phyloP scores from a whole-genome alignment of 2,329 filamentous ascomycete genomes.

The Pleurostoma richardsiae region DNA sequence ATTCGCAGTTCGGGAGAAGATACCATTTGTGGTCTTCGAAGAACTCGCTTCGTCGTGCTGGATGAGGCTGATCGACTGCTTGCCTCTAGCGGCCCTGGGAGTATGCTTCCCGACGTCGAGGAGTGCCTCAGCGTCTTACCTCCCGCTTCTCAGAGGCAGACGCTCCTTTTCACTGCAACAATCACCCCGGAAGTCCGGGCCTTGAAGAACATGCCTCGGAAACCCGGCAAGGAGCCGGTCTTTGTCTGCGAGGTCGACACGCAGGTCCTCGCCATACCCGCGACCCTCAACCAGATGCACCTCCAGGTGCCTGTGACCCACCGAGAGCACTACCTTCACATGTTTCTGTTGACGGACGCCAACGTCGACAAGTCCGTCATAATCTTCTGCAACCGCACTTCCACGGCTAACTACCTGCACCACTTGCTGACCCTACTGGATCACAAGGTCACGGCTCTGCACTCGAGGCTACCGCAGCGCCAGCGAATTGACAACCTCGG shows the following conservation, averaged over 20 bases:
- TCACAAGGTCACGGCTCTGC: constrained; percentile 86
- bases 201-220: constrained; percentile 70
- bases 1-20: constrained; percentile 88
- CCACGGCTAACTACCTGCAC: constrained; percentile 83
- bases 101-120: constrained; percentile 92
- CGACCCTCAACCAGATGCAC: constrained; percentile 78
- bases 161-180: constrained; percentile 91
- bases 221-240: constrained; percentile 66
- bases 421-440: constrained; percentile 80
- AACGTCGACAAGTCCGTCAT: constrained; percentile 78
- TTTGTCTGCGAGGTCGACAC: constrained; percentile 89
- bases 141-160: constrained; percentile 75
- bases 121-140: constrained; percentile 81
- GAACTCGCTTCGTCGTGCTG: constrained; percentile 81
- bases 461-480: constrained; percentile 79
- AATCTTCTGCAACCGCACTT: constrained; percentile 90
- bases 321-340: constrained; percentile 90
- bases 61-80: constrained; percentile 94
- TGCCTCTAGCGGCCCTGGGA: constrained; percentile 65
- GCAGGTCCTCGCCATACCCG: constrained; percentile 68
- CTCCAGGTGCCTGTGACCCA: constrained; percentile 86
- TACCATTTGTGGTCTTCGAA: constrained; percentile 74
- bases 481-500: constrained; percentile 84
- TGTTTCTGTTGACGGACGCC: constrained; percentile 72
- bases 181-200: constrained; percentile 88